Conservation (phyloP, 192 early-diverging fungal species). For the Umbelopsis vinacea region DNA sequence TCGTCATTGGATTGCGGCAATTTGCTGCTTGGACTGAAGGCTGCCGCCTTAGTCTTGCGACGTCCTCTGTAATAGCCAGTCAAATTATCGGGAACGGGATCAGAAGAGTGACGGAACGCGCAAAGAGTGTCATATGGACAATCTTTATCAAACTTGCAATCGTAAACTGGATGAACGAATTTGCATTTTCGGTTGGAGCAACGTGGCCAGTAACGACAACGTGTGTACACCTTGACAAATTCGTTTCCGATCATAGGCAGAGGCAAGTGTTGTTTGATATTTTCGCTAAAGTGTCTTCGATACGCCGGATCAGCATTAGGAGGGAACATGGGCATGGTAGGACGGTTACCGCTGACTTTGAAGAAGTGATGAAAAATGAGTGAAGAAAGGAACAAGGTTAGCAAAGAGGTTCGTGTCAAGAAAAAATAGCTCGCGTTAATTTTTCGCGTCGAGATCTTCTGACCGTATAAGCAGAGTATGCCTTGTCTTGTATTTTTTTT, state of each 20-base stretch:
- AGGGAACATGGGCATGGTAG: neutral
- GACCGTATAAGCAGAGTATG: neutral
- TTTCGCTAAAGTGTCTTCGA: conserved; percentile 8
- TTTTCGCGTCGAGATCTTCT: neutral
- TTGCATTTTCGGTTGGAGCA: conserved; percentile 19
- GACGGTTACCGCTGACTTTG: neutral
- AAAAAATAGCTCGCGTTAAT: neutral
- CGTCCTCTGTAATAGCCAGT: conserved; percentile 10
- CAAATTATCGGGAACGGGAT: conserved; percentile 3
- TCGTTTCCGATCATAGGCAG: conserved; percentile 13
- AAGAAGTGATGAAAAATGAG: neutral
- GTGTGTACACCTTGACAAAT: conserved; percentile 14
- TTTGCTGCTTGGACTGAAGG: neutral
- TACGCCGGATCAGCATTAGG: conserved; percentile 7
- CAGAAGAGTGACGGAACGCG: neutral
- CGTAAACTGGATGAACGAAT: conserved; percentile 14
- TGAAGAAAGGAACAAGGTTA: neutral
- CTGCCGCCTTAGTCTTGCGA: neutral
- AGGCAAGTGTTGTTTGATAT: conserved; percentile 8
- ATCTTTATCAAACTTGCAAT: conserved; percentile 6
- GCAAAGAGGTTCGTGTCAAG: neutral
- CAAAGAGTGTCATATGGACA: conserved; percentile 8
- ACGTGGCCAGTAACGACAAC: conserved; percentile 11
- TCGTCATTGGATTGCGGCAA: neutral
- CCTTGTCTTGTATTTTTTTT: neutral